Base-by-base conservation (phyloP, 169 alveolate species). In the Cryptosporidium sp. region DNA sequence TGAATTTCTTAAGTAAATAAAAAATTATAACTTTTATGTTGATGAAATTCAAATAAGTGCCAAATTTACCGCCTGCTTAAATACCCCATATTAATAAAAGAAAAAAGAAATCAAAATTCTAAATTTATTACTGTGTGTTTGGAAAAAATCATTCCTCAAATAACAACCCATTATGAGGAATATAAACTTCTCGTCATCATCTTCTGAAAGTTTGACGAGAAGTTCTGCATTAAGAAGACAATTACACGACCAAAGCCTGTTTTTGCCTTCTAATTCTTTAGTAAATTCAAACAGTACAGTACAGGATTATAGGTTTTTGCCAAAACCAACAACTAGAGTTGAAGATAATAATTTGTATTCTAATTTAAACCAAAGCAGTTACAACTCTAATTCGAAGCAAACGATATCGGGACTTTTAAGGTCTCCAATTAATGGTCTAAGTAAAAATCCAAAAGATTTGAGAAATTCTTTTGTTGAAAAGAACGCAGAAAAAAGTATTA, bases 101-200 rank as follows among this genome's bases (percentile, higher is more conserved):
- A 65, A 21, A n/a, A 33, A 29, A 33, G 31, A 33, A 65, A 33
- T n/a, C 52, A 33, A 33, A 26, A 65, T 65, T 31, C 50, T n/a
- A 33, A 65, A 65, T 65, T 65, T 65, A 65, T 35, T 65, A 65
- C 71, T 33, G 71, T 65, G 71, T 29, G 43, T 31, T 55, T 23
- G 35, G 18, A 65, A 65, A 65, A 65, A 33, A 65, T 45, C 39
- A 69, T 45, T 69, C 62, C 62, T 69, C 84, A 8, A 45, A 23
- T 73, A 31, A 55, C 12, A 33, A 50, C 59, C 1, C 51, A 52
- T 31, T 23, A 73, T 73, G 86, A 73, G 86, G 70, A 39, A 73
- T 55, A 73, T 73, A 55, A 73, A 73, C 68, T 73, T 73, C 86
- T 73, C 86, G 58, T 73, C 86, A 33, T 31, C 51, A 37, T 73